phyloP scores from a whole-genome alignment of 352 stramenopile genomes.

The Pythium coloratum region DNA sequence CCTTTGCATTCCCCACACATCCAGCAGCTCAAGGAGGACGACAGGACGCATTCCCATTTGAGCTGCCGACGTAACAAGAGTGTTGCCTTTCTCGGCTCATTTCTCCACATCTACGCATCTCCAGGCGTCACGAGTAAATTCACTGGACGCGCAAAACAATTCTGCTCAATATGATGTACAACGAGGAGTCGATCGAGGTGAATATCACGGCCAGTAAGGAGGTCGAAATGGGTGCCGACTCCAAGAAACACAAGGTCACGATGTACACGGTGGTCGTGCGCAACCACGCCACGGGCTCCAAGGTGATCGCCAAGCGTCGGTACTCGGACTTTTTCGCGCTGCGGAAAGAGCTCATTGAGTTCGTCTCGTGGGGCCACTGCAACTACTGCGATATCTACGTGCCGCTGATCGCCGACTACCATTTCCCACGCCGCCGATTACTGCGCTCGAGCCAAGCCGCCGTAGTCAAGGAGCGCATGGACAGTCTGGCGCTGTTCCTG shows the following conservation, averaged over 20 bases:
- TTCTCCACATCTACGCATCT: neutral
- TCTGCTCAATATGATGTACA: slow-evolving; percentile 22
- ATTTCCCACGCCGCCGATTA: slow-evolving; percentile 73
- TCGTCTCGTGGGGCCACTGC: slow-evolving; percentile 81
- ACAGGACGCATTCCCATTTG: slow-evolving; percentile 1
- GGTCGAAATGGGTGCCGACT: slow-evolving; percentile 21
- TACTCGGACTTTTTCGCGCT: slow-evolving; percentile 89
- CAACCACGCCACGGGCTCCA: slow-evolving; percentile 67
- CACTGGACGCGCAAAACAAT: slow-evolving; percentile 1
- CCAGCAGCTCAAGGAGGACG: slow-evolving; percentile 2
- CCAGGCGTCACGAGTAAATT: neutral
- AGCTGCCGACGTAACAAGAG: neutral
- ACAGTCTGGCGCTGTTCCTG: slow-evolving; percentile 76
- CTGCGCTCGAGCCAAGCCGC: slow-evolving; percentile 65
- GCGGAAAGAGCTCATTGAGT: slow-evolving; percentile 79
- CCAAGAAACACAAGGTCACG: slow-evolving; percentile 68
- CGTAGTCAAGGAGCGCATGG: slow-evolving; percentile 85
- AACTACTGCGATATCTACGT: slow-evolving; percentile 58
- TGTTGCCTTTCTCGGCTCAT: neutral
- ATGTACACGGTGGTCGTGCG: slow-evolving; percentile 86
- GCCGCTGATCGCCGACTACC: slow-evolving; percentile 72
- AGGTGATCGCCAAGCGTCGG: slow-evolving; percentile 74
- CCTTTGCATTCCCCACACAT: slow-evolving; percentile 10
- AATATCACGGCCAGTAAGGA: slow-evolving; percentile 35
- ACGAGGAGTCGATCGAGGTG: slow-evolving; percentile 33